Base-by-base conservation (phyloP, 345 rosid genomes). In the Fremontodendron californicum region DNA sequence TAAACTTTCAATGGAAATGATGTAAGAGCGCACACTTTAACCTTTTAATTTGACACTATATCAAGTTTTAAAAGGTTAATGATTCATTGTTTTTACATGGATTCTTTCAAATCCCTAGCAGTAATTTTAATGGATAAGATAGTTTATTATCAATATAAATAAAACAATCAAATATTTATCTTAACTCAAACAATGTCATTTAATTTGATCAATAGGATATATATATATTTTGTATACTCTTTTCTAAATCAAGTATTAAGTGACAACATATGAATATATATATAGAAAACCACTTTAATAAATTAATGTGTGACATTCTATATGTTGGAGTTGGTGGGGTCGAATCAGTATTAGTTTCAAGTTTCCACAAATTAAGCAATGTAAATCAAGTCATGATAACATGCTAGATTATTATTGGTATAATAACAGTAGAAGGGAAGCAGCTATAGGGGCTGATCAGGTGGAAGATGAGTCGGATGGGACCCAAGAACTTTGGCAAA, bases 401-500 rank as follows among this genome's bases (percentile, higher is more conserved):
- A 48, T 21, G 62, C 18, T 27, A 2, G 13, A 6, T 48, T 18
- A 49, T 18, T 5, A 0, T 9, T 18, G n/a, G 60, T 16, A 1
- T 33, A 6, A 29, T 31, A 9, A 11, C 19, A 29, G 74, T 45
- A 49, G 6, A 6, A 9, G 57, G 33, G 15, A 3, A 42, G n/a
- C 29, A 39, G 70, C 13, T 16, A 16, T 0, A 19, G 6, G 11
- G 15, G 29, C 3, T 31, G 40, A 25, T 43, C 40, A 25, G 77
- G 77, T 40, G 77, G 65, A 40, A 39, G 31, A 74, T 58, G 51
- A 74, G 68, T 74, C 25, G 67, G 37, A 74, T 57, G 66, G 49
- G 46, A 29, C 58, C 58, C 57, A 31, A 5, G 15, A n/a, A 39
- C 29, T 11, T 40, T 65, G 49, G 37, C 15, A 71, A 48, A 9